Percentiles rank a stretch among this genome's conserved stretches.
Evolutionary conservation across 2,329 filamentous ascomycete genomes (phyloP).

Genomic region (Leptographium galeiforme): DNA sequence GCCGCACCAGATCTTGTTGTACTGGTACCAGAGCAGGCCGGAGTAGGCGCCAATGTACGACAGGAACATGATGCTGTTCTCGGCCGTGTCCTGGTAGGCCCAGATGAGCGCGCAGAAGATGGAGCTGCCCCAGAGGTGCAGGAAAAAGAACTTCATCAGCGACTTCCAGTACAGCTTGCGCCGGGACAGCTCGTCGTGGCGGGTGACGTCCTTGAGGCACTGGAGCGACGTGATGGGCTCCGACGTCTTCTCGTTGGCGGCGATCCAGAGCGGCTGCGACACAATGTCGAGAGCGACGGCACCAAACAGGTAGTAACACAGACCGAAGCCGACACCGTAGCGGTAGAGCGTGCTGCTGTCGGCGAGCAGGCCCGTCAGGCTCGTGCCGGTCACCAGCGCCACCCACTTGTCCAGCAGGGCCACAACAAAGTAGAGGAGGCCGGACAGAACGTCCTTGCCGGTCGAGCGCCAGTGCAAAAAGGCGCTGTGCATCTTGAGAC

Average conservation of each 20-base stretch:
- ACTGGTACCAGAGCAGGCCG: constrained; percentile 39
- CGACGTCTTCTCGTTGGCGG: constrained; percentile 26
- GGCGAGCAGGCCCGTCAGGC: constrained; percentile 9
- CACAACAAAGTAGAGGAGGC: constrained; percentile 21
- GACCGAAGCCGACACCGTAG: constrained; percentile 38
- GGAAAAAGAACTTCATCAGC: constrained; percentile 32
- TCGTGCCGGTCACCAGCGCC: constrained; percentile 12
- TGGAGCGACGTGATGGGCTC: constrained; percentile 25
- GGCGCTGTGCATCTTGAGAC: constrained; percentile 17
- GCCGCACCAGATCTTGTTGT: constrained; percentile 37
- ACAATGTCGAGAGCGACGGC: constrained; percentile 43
- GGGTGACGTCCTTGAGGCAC: constrained; percentile 28
- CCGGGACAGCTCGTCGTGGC: constrained; percentile 29
- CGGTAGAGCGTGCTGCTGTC: constrained; percentile 21
- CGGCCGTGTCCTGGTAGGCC: constrained; percentile 26
- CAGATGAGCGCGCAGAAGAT: constrained; percentile 35
- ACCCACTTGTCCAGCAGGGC: constrained; percentile 20
- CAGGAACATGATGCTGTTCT: constrained; percentile 34
- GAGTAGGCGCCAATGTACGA: constrained; percentile 19
- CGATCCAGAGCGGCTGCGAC: constrained; percentile 33
- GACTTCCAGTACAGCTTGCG: constrained; percentile 36
- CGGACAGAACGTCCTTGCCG: constrained; percentile 32
- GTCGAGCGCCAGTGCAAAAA: constrained; percentile 19
- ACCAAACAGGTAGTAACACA: constrained; percentile 43
- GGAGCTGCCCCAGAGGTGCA: constrained; percentile 37